Conservation (phyloP, 179 eudicot species). For the Drosera spatulata region DNA sequence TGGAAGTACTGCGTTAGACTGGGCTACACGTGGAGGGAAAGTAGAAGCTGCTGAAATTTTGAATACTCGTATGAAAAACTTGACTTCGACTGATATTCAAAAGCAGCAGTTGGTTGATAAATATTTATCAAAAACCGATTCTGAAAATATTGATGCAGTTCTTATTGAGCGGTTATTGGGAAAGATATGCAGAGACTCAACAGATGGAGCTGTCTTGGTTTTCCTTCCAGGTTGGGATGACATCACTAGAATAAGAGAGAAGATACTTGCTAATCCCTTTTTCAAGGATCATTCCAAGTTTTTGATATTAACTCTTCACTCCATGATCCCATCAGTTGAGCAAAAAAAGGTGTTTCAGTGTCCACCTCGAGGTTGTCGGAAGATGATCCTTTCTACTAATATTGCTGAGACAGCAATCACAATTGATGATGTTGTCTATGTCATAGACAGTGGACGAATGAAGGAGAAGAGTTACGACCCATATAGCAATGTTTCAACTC, state of each 20-base stretch:
- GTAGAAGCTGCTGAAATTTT: conserved; percentile 54
- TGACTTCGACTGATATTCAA: conserved; percentile 28
- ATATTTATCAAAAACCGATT: conserved; percentile 48
- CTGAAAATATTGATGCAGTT: conserved; percentile 53
- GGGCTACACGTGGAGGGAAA: conserved; percentile 64
- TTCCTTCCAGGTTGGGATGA: conserved; percentile 99
- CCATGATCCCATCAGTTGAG: conserved; percentile 79
- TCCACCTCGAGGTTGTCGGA: conserved; percentile 75
- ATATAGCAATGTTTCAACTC: conserved; percentile 76
- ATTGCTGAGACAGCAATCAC: conserved; percentile 93
- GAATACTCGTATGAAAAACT: conserved; percentile 40
- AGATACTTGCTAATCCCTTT: conserved; percentile 30
- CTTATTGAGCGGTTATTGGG: conserved; percentile 65
- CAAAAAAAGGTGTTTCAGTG: conserved; percentile 74
- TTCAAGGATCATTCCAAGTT: conserved; percentile 54
- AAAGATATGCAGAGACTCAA: conserved; percentile 65
- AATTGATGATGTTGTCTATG: conserved; percentile 92
- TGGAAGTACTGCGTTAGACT: conserved; percentile 73
- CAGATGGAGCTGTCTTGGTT: conserved; percentile 79
- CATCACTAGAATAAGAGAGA: conserved; percentile 57
- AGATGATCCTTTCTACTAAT: conserved; percentile 92
- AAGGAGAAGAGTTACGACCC: conserved; percentile 98
- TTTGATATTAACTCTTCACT: conserved; percentile 64
- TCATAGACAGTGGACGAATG: conserved; percentile 89
- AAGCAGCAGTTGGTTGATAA: conserved; percentile 44